Conservation (phyloP, 2,329 filamentous ascomycete genomes). For the Fusarium drepaniforme region DNA sequence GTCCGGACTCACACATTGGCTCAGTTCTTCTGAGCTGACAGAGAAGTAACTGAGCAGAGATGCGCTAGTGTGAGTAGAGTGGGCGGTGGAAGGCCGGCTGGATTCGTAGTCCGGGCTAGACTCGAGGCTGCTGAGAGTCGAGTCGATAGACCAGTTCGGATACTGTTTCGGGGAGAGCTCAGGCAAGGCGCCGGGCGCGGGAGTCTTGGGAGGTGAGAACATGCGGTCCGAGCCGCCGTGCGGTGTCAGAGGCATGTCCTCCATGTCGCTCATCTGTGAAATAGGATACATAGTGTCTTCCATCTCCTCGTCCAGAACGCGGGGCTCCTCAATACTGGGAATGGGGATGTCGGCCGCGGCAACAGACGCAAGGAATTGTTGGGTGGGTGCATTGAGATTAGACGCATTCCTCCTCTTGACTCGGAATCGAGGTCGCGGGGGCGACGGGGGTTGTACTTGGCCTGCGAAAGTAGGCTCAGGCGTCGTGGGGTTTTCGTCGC, state of each 20-base stretch:
- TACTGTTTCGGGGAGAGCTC: constrained; percentile 61
- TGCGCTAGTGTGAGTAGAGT: constrained; percentile 69
- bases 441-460: constrained; percentile 58
- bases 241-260: constrained; percentile 44
- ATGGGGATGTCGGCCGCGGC: constrained; percentile 74
- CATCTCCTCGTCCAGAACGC: constrained; percentile 60
- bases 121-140: constrained; percentile 67
- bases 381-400: constrained; percentile 68
- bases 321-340: constrained; percentile 72
- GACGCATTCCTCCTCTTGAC: constrained; percentile 68
- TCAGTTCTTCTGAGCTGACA: constrained; percentile 66
- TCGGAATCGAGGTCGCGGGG: constrained; percentile 65
- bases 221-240: constrained; percentile 53
- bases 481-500: constrained; percentile 59
- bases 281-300: constrained; percentile 51
- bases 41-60: constrained; percentile 70
- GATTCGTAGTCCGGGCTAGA: constrained; percentile 71
- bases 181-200: constrained; percentile 60
- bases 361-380: constrained; percentile 76
- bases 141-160: constrained; percentile 71
- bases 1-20: constrained; percentile 65
- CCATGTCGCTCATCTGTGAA: constrained; percentile 51
- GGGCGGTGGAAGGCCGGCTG: constrained; percentile 70
- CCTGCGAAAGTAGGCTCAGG: constrained; percentile 61
- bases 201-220: constrained; percentile 71